These are phyloP conservation scores for Colletotrichum chlorophyti DNA, from an alignment of 2,329 filamentous ascomycete species.

Conservation along the genomic window DNA sequence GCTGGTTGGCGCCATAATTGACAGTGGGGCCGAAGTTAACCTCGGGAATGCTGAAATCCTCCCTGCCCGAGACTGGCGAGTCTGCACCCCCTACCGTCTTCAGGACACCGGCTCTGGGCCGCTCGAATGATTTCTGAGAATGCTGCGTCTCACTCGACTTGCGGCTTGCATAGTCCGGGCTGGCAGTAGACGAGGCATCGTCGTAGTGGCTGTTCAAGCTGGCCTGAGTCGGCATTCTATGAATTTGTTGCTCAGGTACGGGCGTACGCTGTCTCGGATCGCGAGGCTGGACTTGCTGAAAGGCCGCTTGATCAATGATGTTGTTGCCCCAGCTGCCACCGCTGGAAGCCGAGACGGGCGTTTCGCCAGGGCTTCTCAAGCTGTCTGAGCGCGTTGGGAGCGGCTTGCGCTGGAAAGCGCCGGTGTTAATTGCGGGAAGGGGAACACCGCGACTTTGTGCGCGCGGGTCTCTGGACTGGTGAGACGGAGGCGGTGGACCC, in stretches of 20 bases:
- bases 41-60: conserved; percentile 66
- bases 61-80: conserved; percentile 30
- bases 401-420: conserved; percentile 57
- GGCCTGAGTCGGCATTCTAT: conserved; percentile 39
- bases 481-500: conserved; percentile 11
- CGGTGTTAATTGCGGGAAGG: conserved; percentile 28
- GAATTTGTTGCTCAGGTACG: conserved; percentile 32
- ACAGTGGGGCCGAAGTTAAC: conserved; percentile 89
- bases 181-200: conserved; percentile 68
- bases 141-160: conserved; percentile 53
- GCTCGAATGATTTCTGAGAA: conserved; percentile 59
- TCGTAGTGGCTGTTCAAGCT: conserved; percentile 61
- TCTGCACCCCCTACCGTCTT: conserved; percentile 74
- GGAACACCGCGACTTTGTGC: conserved; percentile 29
- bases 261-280: conserved; percentile 31
- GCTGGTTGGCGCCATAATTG: conserved; percentile 58
- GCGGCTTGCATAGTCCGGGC: conserved; percentile 80
- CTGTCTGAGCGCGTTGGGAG: conserved; percentile 50
- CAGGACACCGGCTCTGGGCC: conserved; percentile 79
- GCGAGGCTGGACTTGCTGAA: conserved; percentile 52
- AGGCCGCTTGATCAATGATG: conserved; percentile 54
- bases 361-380: conserved; percentile 38
- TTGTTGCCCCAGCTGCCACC: conserved; percentile 46
- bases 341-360: conserved; percentile 44
- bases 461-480: conserved; percentile 9